Conservation (phyloP, 2,329 filamentous ascomycete species). For the Botrytis squamosa region DNA sequence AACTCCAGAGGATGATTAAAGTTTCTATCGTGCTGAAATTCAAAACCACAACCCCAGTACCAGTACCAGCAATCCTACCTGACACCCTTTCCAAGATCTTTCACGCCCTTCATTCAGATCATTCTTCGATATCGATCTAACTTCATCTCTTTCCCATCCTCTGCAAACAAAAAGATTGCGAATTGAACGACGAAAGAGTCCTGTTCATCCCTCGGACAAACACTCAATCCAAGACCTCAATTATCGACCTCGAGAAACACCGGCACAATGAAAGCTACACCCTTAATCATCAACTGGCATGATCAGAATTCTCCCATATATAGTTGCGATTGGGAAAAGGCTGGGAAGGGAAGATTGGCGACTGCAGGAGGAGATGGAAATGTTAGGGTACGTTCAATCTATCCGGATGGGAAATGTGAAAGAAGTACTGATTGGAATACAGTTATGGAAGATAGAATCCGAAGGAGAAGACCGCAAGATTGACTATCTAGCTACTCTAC, state of each 20-base stretch:
- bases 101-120: background rate
- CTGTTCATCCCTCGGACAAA: background rate
- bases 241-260: constrained; percentile 9
- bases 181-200: background rate
- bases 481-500: constrained; percentile 85
- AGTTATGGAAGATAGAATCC: constrained; percentile 89
- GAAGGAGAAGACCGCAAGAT: constrained; percentile 85
- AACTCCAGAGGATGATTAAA: constrained; percentile 17
- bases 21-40: constrained; percentile 19
- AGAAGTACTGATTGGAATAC: constrained; percentile 25
- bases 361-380: constrained; percentile 97
- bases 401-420: background rate
- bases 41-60: background rate
- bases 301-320: constrained; percentile 96
- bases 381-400: constrained; percentile 65
- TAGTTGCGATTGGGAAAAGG: constrained; percentile 92
- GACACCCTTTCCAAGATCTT: background rate
- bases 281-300: constrained; percentile 98
- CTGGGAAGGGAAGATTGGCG: constrained; percentile 86
- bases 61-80: background rate
- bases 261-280: constrained; percentile 82
- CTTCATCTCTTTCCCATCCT: background rate
- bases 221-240: background rate
- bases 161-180: background rate
- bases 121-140: background rate